Conservation (phyloP, 495 filamentous ascomycete species). For the Neurospora intermedia region DNA sequence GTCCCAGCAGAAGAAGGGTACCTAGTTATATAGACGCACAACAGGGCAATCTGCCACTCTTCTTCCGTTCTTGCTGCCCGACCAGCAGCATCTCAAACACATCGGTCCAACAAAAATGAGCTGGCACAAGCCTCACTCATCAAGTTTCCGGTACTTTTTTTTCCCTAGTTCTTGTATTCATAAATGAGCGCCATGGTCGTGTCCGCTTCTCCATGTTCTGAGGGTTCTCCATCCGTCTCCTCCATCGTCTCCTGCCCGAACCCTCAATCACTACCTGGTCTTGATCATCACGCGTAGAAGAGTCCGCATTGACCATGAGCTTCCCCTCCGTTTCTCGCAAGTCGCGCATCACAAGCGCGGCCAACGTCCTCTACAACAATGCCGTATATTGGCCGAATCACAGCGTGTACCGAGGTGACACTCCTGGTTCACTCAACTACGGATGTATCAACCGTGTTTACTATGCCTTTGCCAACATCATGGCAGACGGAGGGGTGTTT, state of each 20-base stretch:
- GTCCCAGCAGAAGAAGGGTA: not conserved
- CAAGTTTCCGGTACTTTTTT: slow-evolving; percentile 6
- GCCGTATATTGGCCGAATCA: slow-evolving; percentile 89
- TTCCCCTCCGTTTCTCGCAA: slow-evolving; percentile 26
- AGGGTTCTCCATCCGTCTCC: slow-evolving; percentile 1
- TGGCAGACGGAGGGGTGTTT: slow-evolving; percentile 70
- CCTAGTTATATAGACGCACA: slow-evolving; percentile 12
- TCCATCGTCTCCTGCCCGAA: not conserved
- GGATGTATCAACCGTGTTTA: slow-evolving; percentile 62
- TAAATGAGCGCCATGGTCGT: slow-evolving; percentile 8
- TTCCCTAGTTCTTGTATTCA: slow-evolving; percentile 1
- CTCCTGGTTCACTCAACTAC: slow-evolving; percentile 65
- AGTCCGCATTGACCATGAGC: slow-evolving; percentile 5
- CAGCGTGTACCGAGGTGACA: slow-evolving; percentile 64
- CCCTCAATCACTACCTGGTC: slow-evolving; percentile 6
- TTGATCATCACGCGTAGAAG: not conserved
- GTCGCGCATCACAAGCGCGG: slow-evolving; percentile 28
- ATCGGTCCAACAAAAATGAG: slow-evolving; percentile 18
- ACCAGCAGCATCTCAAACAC: slow-evolving; percentile 14
- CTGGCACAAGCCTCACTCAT: slow-evolving; percentile 11
- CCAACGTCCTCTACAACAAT: slow-evolving; percentile 51
- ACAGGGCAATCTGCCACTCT: slow-evolving; percentile 6
- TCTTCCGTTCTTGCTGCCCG: slow-evolving; percentile 23
- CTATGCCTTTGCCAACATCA: slow-evolving; percentile 83
- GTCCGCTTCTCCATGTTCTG: slow-evolving; percentile 2